Evolutionary conservation across 2,329 filamentous ascomycete genomes (phyloP), one percentile per base, ranked within the genome.

Genomic region (Phaeosphaeria sp.): DNA sequence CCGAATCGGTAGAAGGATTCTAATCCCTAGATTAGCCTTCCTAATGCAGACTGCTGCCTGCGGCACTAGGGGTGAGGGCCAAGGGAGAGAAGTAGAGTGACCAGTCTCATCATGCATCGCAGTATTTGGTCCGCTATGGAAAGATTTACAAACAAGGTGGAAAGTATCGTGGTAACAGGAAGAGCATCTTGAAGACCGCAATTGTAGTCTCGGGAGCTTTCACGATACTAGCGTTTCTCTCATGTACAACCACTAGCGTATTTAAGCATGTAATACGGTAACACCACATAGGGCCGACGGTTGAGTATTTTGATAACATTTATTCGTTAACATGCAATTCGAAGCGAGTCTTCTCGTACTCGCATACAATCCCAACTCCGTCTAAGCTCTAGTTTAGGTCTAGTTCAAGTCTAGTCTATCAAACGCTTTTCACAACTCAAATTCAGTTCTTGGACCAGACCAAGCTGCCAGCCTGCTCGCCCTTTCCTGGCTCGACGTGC

Each of bases 391-490:
- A 20, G 20, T 42, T 20, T 42, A 42, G 7, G 39, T 42, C 42
- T 41, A 21, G 10, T 51, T 15, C 20, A 43, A 23, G 36, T 39
- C 49, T 43, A 30, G 41, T 43, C 41, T 43, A 42, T 42, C 18
- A 18, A 21, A 17, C 15, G 20, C 25, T 3, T n/a, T 30, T 21
- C 30, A 15, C 15, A 41, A 20, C 30, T 20, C 49, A 23, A 22
- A 18, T 74, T 69, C 10, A 72, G 55, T 39, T 75, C 70, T 52
- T 73, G 57, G 21, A 69, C 69, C 30, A 70, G 11, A 82, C 56
- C 13, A 67, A 39, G 7, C 60, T 59, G 21, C 64, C 64, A 56
- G 56, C 56, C 13, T 60, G 50, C 10, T 49, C 60, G 20, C 60
- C 59, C 63, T 11, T 46, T 46, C 44, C 65, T 7, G 56, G 55